A percentile compares a stretch with the other conserved stretches of the same genome.
Conservation (phyloP, 106 monocot genomes). For the Amphibolis antarctica region DNA sequence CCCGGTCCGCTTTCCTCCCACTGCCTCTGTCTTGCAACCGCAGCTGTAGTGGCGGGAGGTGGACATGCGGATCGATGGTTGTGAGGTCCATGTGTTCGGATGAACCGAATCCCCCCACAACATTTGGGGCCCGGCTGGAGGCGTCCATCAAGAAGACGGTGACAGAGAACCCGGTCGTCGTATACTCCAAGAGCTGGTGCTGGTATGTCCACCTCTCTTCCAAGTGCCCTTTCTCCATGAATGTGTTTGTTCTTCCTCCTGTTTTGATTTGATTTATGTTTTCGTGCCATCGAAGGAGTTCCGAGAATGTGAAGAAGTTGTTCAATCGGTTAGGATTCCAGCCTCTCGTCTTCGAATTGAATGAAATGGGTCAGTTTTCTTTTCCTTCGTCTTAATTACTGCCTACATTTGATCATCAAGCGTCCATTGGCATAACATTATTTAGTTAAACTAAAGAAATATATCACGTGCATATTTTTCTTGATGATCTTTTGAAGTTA, state of each 20-base stretch:
- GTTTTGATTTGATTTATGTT: background rate
- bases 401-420: too few relatives aligned
- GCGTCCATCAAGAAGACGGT: conserved; percentile 70
- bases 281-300: conserved; percentile 36
- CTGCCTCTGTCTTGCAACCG: background rate
- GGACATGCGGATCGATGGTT: conserved; percentile 2
- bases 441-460: too few relatives aligned
- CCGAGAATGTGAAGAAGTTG: conserved; percentile 82
- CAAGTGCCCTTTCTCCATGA: background rate
- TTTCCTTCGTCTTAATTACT: background rate
- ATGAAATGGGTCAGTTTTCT: conserved; percentile 51
- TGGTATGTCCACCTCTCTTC: conserved; percentile 42
- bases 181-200: conserved; percentile 99
- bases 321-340: conserved; percentile 78
- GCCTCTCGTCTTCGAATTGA: conserved; percentile 80
- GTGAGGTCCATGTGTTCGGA: conserved; percentile 35
- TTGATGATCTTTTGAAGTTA: too few relatives aligned
- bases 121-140: conserved; percentile 79
- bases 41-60: background rate
- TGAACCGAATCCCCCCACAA: conserved; percentile 6
- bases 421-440: too few relatives aligned
- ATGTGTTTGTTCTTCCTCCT: background rate
- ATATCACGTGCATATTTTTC: too few relatives aligned
- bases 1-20: background rate
- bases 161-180: conserved; percentile 65